Percentiles rank a stretch among this genome's conserved stretches.
These are phyloP conservation scores for Calonectria hawksworthii DNA, from an alignment of 2,329 filamentous ascomycete species.

Conservation along the genomic window DNA sequence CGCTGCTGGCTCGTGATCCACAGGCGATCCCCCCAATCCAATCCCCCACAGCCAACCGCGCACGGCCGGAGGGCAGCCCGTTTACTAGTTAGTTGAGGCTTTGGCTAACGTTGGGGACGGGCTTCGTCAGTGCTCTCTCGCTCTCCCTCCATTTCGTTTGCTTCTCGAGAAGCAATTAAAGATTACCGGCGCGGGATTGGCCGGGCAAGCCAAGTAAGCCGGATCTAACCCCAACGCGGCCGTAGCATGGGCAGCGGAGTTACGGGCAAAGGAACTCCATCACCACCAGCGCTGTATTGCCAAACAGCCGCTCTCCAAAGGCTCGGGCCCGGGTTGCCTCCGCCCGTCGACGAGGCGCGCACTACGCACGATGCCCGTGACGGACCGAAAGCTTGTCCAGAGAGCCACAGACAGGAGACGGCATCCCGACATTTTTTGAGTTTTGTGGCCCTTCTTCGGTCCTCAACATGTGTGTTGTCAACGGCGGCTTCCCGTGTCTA, in stretches of 20 bases:
- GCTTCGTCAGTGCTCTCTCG: neutral
- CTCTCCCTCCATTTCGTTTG: neutral
- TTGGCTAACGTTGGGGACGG: neutral
- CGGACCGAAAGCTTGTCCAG: neutral
- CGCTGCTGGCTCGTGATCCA: neutral
- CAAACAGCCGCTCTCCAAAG: neutral
- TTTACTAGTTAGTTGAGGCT: neutral
- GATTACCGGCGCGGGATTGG: neutral
- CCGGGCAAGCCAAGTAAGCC: neutral
- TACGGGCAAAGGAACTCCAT: neutral
- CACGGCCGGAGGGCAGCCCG: neutral
- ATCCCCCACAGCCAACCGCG: neutral
- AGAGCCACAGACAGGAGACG: neutral
- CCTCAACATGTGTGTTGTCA: neutral
- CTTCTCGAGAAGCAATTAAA: neutral
- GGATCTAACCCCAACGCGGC: neutral
- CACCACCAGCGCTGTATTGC: neutral
- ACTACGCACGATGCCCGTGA: neutral
- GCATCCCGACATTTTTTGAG: neutral
- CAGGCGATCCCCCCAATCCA: neutral
- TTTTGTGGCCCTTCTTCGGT: slow-evolving; percentile 8
- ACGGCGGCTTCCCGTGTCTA: neutral
- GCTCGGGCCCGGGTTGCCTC: neutral
- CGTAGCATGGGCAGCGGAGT: neutral
- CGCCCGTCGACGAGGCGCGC: neutral